Evolutionary conservation across 2,329 filamentous ascomycete genomes (phyloP).

Genomic region (Tolypocladium tropicale): DNA sequence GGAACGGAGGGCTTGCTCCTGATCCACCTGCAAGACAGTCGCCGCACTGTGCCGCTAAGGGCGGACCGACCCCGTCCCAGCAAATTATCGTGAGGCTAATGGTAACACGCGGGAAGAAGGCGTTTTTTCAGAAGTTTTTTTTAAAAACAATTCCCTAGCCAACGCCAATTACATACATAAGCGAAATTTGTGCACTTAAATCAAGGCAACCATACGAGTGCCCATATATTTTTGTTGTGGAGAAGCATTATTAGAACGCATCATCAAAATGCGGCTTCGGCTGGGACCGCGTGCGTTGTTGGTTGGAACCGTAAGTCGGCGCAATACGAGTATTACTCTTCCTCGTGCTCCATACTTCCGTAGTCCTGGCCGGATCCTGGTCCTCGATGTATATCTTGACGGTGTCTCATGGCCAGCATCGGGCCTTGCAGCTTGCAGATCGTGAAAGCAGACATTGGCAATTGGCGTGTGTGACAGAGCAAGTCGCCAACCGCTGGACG

Average conservation of each 20-base stretch:
- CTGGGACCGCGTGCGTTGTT: too few species aligned
- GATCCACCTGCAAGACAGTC: background rate
- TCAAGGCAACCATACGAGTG: background rate
- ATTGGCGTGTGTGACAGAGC: background rate
- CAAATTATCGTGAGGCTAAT: background rate
- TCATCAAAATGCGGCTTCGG: background rate
- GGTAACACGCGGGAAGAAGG: background rate
- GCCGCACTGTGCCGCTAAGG: background rate
- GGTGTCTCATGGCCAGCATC: background rate
- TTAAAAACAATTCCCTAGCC: too few species aligned
- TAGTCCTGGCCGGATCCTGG: too few species aligned
- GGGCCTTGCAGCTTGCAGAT: background rate
- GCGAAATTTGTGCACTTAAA: background rate
- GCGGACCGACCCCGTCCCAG: background rate
- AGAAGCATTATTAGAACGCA: background rate
- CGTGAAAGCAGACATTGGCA: background rate
- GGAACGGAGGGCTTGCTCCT: background rate
- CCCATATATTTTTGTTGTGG: too few species aligned
- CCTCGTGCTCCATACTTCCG: too few species aligned
- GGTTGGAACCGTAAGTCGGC: too few species aligned
- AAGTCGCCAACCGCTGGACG: background rate
- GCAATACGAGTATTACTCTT: too few species aligned
- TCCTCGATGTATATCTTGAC: background rate
- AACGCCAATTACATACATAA: background rate
- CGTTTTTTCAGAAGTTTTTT: background rate